Evolutionary conservation across 495 filamentous ascomycete species (phyloP), one percentile per base, ranked within the genome.

Genomic region (Neurospora sp.): DNA sequence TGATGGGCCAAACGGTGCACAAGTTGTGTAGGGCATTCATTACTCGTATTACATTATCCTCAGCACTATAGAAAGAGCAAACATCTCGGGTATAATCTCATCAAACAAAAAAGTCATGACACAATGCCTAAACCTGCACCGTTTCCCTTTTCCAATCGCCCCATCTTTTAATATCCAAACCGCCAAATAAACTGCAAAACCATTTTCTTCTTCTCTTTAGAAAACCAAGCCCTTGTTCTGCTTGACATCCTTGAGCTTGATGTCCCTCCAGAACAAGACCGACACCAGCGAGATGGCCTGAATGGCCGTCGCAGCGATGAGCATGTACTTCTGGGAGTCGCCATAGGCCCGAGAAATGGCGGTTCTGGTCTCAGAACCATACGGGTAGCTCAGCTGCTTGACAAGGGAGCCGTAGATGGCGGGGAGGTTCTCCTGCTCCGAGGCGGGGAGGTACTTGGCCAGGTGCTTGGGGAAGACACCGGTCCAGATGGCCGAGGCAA

Each of bases 401-500:
- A 73, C 48, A 20, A 92, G 72, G 39, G 79, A 78, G 22, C 79
- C 82, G 75, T 90, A 91, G 73, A 92, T 92, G 27, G 9, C 42
- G 4, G 80, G 59, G 4, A 84, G 72, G 61, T 89, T 77, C 7
- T 76, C 82, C 22, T 75, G 82, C 37, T 80, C 81, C 71, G 88
- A 87, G 0, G 81, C 79, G 1, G 92, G 92, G 0, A 95, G 85
- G 73, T 88, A 83, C 40, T 82, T 68, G 39, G 74, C 70, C 12
- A 95, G 83, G 10, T 82, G 81, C 1, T 73, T 68, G 12, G 85
- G 87, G 77, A 92, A 88, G 39, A 86, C 83, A 73, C 86, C 84
- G 4, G 86, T 89, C 88, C 90, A 94, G 74, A 95, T 89, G 53
- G 90, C 91, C 0, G 83, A 83, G 8, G 88, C 85, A 20, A 95